Evolutionary conservation across 2,329 filamentous ascomycete species (phyloP).

Genomic region (Fusarium proliferatum): DNA sequence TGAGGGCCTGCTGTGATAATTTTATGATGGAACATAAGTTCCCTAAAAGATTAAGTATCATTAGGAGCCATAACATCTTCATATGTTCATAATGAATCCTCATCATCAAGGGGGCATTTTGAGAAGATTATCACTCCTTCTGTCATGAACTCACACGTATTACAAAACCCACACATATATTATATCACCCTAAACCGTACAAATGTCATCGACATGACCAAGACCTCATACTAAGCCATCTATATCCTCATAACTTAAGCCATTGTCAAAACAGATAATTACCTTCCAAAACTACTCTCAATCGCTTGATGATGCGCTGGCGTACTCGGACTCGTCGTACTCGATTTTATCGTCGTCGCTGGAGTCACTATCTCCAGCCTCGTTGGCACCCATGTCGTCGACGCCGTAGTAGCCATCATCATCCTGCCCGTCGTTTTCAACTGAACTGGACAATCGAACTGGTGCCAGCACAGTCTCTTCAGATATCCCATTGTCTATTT

Average conservation of each 20-base stretch:
- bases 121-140: background rate
- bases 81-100: background rate
- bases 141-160: background rate
- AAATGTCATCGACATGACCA: background rate
- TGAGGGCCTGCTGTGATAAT: background rate
- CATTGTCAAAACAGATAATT: background rate
- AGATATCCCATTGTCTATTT: background rate
- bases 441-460: background rate
- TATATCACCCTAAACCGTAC: background rate
- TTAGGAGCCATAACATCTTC: background rate
- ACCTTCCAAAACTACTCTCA: background rate
- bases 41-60: background rate
- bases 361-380: slow-evolving; percentile 31
- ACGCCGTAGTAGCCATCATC: slow-evolving; percentile 39
- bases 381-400: slow-evolving; percentile 44
- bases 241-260: background rate
- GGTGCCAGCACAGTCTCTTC: slow-evolving; percentile 8
- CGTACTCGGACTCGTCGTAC: slow-evolving; percentile 43
- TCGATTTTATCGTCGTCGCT: slow-evolving; percentile 40
- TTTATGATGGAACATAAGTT: background rate
- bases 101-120: background rate
- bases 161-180: background rate
- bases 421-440: slow-evolving; percentile 4
- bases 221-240: background rate
- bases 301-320: slow-evolving; percentile 8